Conservation (phyloP, 768 basidiomycete genomes). For the Tylopilus vinaceipallidus region DNA sequence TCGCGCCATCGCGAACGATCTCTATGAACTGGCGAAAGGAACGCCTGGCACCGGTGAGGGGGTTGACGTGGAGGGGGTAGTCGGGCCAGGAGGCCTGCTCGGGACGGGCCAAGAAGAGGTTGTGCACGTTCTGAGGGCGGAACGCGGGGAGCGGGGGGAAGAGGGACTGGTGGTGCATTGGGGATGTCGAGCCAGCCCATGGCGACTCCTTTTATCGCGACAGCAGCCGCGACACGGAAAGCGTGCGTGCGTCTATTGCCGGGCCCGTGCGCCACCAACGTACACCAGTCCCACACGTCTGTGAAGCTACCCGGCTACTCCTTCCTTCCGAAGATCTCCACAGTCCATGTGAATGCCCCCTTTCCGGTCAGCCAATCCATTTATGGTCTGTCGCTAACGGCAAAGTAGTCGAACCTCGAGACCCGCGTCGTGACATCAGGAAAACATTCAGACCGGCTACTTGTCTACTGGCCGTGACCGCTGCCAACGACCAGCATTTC, state of each 20-base stretch:
- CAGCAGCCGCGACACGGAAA: conserved; percentile 4
- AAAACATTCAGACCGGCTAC: too few relatives aligned
- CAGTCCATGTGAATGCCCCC: too few relatives aligned
- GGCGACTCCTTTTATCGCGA: conserved; percentile 4
- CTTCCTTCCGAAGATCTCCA: background rate
- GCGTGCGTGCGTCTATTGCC: background rate
- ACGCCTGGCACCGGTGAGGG: conserved; percentile 44
- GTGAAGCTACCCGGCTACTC: background rate
- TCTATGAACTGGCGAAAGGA: conserved; percentile 50
- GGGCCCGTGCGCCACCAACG: background rate
- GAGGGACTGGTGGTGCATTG: conserved; percentile 57
- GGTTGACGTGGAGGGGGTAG: conserved; percentile 55
- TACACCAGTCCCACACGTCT: background rate
- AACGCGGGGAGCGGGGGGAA: conserved; percentile 51
- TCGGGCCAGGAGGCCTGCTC: conserved; percentile 58
- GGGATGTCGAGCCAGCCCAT: background rate
- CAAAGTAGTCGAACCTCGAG: too few relatives aligned
- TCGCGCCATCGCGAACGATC: conserved; percentile 52
- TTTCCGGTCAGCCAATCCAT: too few relatives aligned
- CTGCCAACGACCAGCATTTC: too few relatives aligned
- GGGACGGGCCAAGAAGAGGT: conserved; percentile 52
- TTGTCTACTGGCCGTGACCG: too few relatives aligned
- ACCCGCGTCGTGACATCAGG: too few relatives aligned
- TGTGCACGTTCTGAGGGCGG: conserved; percentile 53
- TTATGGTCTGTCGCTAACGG: too few relatives aligned